These are phyloP conservation scores for Calonectria pseudoreteaudii DNA, from an alignment of 2,329 filamentous ascomycete species.

Conservation along the genomic window DNA sequence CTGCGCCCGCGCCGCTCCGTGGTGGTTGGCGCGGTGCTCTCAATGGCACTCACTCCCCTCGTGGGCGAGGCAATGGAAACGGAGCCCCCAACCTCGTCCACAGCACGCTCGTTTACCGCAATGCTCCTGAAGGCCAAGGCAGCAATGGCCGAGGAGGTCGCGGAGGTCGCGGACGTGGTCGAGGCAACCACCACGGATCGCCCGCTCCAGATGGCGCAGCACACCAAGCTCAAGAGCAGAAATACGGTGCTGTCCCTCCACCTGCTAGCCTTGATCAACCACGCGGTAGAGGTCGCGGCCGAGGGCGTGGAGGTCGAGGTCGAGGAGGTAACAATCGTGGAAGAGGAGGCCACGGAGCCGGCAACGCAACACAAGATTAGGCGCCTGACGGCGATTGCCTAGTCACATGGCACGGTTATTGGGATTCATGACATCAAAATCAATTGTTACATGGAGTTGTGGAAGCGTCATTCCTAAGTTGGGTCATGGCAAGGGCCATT, in stretches of 20 bases:
- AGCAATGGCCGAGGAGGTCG: constrained; percentile 41
- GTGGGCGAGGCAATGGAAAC: constrained; percentile 54
- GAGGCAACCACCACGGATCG: constrained; percentile 42
- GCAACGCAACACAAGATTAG: constrained; percentile 38
- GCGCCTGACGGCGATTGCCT: constrained; percentile 10
- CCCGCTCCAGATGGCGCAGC: constrained; percentile 33
- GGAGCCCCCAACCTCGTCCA: constrained; percentile 59
- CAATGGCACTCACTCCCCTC: constrained; percentile 57
- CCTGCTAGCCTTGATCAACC: constrained; percentile 66
- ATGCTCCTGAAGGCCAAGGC: constrained; percentile 48
- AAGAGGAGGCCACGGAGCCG: constrained; percentile 45
- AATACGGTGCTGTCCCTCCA: constrained; percentile 70
- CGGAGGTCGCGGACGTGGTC: constrained; percentile 48
- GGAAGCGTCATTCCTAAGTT: constrained; percentile 17
- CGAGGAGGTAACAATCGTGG: constrained; percentile 50
- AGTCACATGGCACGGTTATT: constrained; percentile 5
- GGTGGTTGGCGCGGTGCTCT: constrained; percentile 70
- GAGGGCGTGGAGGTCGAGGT: constrained; percentile 55
- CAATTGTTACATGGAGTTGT: constrained; percentile 9
- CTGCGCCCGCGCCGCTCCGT: constrained; percentile 65
- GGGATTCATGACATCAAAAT: constrained; percentile 14
- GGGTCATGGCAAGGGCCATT: constrained; percentile 27
- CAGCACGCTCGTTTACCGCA: constrained; percentile 65
- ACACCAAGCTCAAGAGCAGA: constrained; percentile 38
- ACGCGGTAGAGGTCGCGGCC: constrained; percentile 54